These are phyloP conservation scores for Aspergillus asperescens DNA, from an alignment of 495 filamentous ascomycete species.

Conservation along the genomic window DNA sequence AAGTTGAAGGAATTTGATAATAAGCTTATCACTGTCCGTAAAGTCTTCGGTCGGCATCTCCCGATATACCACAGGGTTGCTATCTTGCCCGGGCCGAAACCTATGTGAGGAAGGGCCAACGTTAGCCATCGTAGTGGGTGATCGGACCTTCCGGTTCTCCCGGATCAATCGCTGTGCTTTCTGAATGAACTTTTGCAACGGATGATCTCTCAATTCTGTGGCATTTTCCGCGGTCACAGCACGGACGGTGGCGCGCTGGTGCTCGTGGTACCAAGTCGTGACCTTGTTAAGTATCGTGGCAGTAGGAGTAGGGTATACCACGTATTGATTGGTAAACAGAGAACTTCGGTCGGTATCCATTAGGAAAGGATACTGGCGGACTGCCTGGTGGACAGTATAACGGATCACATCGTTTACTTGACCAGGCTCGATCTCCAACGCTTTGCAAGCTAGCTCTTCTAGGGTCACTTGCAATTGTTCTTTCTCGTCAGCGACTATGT, in stretches of 20 bases:
- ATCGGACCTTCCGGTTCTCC: slow-evolving; percentile 57
- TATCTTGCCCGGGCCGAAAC: slow-evolving; percentile 32
- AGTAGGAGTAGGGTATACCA: slow-evolving; percentile 47
- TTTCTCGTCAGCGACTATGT: slow-evolving; percentile 41
- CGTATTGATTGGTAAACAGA: slow-evolving; percentile 35
- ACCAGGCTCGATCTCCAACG: slow-evolving; percentile 39
- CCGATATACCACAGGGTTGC: slow-evolving; percentile 37
- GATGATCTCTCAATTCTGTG: slow-evolving; percentile 25
- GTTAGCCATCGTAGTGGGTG: slow-evolving; percentile 52
- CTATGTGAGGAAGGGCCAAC: slow-evolving; percentile 44
- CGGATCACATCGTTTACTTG: slow-evolving; percentile 49
- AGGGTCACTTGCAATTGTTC: slow-evolving; percentile 53
- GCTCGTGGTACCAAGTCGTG: slow-evolving; percentile 52
- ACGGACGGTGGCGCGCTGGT: slow-evolving; percentile 42
- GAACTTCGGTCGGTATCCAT: slow-evolving; percentile 48
- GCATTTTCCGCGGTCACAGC: slow-evolving; percentile 21
- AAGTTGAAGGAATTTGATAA: slow-evolving; percentile 66
- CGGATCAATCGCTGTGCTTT: slow-evolving; percentile 63
- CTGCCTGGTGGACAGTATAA: slow-evolving; percentile 62
- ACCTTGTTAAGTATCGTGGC: slow-evolving; percentile 44
- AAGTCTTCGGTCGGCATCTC: slow-evolving; percentile 35
- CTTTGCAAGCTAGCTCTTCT: slow-evolving; percentile 54
- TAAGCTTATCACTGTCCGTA: slow-evolving; percentile 42
- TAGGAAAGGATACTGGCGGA: slow-evolving; percentile 36
- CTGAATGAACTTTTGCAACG: slow-evolving; percentile 53